A percentile compares a stretch with the other conserved stretches of the same genome.
These are phyloP conservation scores for Fusarium decemcellulare DNA, from an alignment of 2,329 filamentous ascomycete species.

Conservation along the genomic window DNA sequence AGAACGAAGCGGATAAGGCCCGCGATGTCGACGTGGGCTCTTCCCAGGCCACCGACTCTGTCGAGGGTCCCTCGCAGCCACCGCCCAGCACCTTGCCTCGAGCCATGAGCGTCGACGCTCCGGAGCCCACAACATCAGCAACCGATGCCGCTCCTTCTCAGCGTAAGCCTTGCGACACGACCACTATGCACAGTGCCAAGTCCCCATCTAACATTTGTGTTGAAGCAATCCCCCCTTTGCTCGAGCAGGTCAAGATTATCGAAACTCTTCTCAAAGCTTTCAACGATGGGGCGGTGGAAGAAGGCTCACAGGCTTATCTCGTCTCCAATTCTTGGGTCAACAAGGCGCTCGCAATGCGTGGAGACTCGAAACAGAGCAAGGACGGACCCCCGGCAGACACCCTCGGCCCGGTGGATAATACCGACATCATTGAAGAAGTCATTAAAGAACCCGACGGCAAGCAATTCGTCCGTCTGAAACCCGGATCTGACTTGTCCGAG, in stretches of 20 bases:
- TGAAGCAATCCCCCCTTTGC: slow-evolving; percentile 55
- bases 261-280: slow-evolving; percentile 70
- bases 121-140: slow-evolving; percentile 46
- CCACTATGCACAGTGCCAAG: neutral
- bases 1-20: slow-evolving; percentile 56
- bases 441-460: slow-evolving; percentile 64
- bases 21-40: slow-evolving; percentile 64
- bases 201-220: slow-evolving; percentile 30
- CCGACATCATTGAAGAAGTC: slow-evolving; percentile 79
- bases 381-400: slow-evolving; percentile 72
- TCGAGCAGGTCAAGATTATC: slow-evolving; percentile 80
- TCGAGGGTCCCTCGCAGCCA: slow-evolving; percentile 31
- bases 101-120: slow-evolving; percentile 59
- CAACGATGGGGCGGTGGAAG: slow-evolving; percentile 68
- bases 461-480: slow-evolving; percentile 81
- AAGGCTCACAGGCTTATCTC: slow-evolving; percentile 82
- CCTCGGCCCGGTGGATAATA: slow-evolving; percentile 89
- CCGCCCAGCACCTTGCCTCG: slow-evolving; percentile 48
- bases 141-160: slow-evolving; percentile 38
- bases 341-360: slow-evolving; percentile 76
- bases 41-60: slow-evolving; percentile 41
- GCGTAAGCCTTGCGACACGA: slow-evolving; percentile 43
- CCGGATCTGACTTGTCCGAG: slow-evolving; percentile 76
- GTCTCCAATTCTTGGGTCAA: slow-evolving; percentile 86
- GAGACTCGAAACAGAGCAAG: slow-evolving; percentile 68